Evolutionary conservation across 306 rosid genomes (phyloP), one percentile per base, ranked within the genome.

Genomic region (Ormosia semicastrata): DNA sequence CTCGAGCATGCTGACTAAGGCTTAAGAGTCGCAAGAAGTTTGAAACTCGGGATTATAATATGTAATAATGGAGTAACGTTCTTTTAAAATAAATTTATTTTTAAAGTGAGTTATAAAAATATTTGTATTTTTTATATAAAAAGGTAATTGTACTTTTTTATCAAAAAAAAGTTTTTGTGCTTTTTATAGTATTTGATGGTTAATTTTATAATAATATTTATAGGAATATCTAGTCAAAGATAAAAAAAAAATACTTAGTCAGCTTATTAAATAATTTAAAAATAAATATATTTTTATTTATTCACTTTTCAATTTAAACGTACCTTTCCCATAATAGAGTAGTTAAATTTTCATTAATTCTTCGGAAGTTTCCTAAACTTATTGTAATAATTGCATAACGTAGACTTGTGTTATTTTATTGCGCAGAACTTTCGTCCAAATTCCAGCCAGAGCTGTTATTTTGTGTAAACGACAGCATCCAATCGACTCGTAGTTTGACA

Each of bases 1-100:
- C 24, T 24, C 24, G 24, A 24, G 40, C 0, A 36, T 36, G 40
- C 1, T 36, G 41, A 56, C 68, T 79, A 33, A 57, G 91, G 85
- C 85, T 56, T 43, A 75, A 59, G 39, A 80, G 68, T 82, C 73
- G 24, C 77, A 65, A 63, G 53, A 75, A 75, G 82, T 82, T 66
- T 76, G 33, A 58, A 68, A 79, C 65, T 74, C 47, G 74, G n/a
- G 65, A 74, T 62, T 76, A 73, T 74, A n/a, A 68, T 49, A 84
- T 50, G 5, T 36, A 36, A 36, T 36, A 36, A 5, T 2, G 41
- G 41, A 37, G 4, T 1, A 37, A 24, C 1, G 4, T 4, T 37
- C 0, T 4, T 37, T 4, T 4, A 37, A 37, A 37, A 6, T 4
- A 37, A 37, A 37, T 37, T 37, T 37, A 1, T 24, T 24, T 24